Percentiles rank a stretch among this genome's conserved stretches.
These are phyloP conservation scores for Flaveria trinervia DNA, from an alignment of 129 eudicot species.

Conservation along the genomic window DNA sequence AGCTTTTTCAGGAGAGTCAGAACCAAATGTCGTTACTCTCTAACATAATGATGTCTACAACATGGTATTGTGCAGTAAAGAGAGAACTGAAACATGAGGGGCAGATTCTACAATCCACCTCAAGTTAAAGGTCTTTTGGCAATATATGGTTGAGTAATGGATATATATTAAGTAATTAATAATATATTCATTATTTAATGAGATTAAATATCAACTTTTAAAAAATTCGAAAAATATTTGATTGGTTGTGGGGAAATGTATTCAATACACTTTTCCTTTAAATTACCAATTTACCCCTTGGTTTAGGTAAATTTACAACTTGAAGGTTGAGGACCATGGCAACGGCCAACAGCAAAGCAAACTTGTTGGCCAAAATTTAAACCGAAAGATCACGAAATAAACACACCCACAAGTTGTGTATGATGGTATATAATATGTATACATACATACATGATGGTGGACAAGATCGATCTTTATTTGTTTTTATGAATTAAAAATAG, in stretches of 20 bases:
- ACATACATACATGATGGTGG: no score
- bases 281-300: slow-evolving; percentile 23
- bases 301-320: background rate
- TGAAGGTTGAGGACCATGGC: background rate
- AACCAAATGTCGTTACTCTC: no score
- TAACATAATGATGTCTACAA: background rate
- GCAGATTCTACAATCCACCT: background rate
- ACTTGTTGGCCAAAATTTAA: slow-evolving; percentile 26
- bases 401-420: no score
- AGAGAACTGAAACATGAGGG: slow-evolving; percentile 7
- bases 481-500: no score
- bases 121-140: slow-evolving; percentile 16
- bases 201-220: slow-evolving; percentile 18
- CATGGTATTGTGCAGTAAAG: slow-evolving; percentile 1
- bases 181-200: slow-evolving; percentile 24
- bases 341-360: slow-evolving; percentile 20
- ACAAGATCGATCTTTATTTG: no score
- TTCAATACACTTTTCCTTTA: slow-evolving; percentile 6
- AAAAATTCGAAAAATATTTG: slow-evolving; percentile 11
- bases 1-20: no score
- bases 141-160: slow-evolving; percentile 3
- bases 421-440: no score
- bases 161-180: slow-evolving; percentile 25
- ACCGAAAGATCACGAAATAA: slow-evolving; percentile 17
- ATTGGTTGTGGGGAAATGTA: slow-evolving; percentile 34